A percentile compares a stretch with the other conserved stretches of the same genome.
These are phyloP conservation scores for Trypanosoma platydactyli DNA, from an alignment of 208 protist genomes.

Conservation along the genomic window DNA sequence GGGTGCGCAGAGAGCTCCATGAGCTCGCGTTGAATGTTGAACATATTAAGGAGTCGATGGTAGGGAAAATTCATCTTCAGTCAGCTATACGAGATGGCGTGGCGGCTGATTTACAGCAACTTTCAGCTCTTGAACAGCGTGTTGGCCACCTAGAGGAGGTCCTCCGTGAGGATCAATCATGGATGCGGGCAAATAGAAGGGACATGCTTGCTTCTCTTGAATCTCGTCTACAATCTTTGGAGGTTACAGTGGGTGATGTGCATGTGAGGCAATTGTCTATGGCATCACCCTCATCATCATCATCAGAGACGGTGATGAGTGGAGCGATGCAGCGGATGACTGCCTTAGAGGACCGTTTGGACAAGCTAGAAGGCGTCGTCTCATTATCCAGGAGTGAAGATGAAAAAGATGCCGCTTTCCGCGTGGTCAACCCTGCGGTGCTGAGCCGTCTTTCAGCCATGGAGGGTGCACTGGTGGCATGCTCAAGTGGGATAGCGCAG, in stretches of 20 bases:
- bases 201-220: neutral
- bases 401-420: neutral
- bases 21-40: neutral
- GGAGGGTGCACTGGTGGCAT: constrained; percentile 7
- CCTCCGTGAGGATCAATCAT: neutral
- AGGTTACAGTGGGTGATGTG: constrained; percentile 1
- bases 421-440: neutral
- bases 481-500: neutral
- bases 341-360: neutral
- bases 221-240: constrained; percentile 9
- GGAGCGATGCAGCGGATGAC: neutral
- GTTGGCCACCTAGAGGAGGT: constrained; percentile 4
- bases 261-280: neutral
- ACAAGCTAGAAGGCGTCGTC: constrained; percentile 11
- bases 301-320: neutral
- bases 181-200: neutral
- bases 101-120: neutral
- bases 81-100: neutral
- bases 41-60: neutral
- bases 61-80: neutral
- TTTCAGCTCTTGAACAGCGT: constrained; percentile 1
- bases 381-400: neutral
- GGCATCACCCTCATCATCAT: neutral
- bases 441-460: constrained; percentile 3
- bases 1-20: constrained; percentile 1